Conservation (phyloP, 1,284 basidiomycete species). For the Gomphus bonarii region DNA sequence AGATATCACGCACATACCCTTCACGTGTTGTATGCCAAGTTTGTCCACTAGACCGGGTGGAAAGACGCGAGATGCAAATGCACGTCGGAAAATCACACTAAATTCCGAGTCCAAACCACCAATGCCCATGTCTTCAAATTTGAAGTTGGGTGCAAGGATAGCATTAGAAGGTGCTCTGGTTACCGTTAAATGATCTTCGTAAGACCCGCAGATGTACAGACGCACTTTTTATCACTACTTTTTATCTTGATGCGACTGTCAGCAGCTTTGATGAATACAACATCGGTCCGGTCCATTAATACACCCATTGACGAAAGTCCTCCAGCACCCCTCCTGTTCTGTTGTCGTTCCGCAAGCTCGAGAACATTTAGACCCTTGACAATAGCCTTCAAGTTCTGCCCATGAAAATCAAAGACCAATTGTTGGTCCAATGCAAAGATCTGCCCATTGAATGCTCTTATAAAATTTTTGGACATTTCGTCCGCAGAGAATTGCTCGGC, state of each 20-base stretch:
- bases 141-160: conserved; percentile 97
- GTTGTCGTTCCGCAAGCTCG: conserved; percentile 56
- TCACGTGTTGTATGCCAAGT: conserved; percentile 97
- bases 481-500: conserved; percentile 73
- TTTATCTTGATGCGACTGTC: conserved; percentile 84
- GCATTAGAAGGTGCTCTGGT: conserved; percentile 85
- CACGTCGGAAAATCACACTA: conserved; percentile 94
- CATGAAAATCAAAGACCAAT: conserved; percentile 86
- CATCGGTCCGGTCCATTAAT: conserved; percentile 83
- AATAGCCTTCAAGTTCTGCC: conserved; percentile 70
- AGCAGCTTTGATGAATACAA: conserved; percentile 82
- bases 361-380: conserved; percentile 61
- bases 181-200: background rate
- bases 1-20: conserved; percentile 47
- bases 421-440: conserved; percentile 69
- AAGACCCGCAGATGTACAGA: conserved; percentile 6
- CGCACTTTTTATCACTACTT: conserved; percentile 81
- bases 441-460: conserved; percentile 52
- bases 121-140: conserved; percentile 99
- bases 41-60: conserved; percentile 95
- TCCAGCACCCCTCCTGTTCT: conserved; percentile 26
- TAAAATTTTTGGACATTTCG: conserved; percentile 71
- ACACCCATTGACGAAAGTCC: conserved; percentile 52
- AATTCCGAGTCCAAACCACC: conserved; percentile 97
- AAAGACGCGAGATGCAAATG: conserved; percentile 97